phyloP scores from a whole-genome alignment of 257 asterid genomes.

The Fraxinus cuspidata region DNA sequence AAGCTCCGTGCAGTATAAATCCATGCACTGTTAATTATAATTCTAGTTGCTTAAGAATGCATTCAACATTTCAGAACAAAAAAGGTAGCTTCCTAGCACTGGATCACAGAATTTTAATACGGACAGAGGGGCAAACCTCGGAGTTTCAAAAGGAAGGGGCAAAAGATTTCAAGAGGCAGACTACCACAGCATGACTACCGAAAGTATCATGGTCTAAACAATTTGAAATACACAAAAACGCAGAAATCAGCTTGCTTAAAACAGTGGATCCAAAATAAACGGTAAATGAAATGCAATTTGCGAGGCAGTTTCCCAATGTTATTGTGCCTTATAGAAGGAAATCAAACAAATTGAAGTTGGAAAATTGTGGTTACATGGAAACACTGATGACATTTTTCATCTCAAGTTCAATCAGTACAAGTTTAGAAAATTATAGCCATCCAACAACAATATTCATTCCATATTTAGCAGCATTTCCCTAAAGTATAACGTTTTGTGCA shows the following conservation, averaged over 20 bases:
- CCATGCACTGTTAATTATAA: neutral
- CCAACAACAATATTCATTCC: neutral
- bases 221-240: neutral
- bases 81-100: neutral
- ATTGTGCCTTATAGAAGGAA: neutral
- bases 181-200: neutral
- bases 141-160: neutral
- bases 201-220: neutral
- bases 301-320: neutral
- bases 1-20: neutral
- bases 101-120: neutral
- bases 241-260: neutral
- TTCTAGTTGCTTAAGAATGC: neutral
- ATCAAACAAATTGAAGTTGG: neutral
- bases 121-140: neutral
- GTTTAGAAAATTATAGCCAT: neutral
- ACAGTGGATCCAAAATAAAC: neutral
- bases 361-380: neutral
- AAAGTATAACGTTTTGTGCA: neutral
- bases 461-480: neutral
- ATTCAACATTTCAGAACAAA: neutral
- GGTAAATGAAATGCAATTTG: neutral
- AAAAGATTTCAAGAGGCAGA: neutral
- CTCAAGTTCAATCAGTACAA: neutral
- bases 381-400: neutral